Evolutionary conservation across 495 filamentous ascomycete species (phyloP).

Genomic region (Pseudomonodictys pantanalensis): DNA sequence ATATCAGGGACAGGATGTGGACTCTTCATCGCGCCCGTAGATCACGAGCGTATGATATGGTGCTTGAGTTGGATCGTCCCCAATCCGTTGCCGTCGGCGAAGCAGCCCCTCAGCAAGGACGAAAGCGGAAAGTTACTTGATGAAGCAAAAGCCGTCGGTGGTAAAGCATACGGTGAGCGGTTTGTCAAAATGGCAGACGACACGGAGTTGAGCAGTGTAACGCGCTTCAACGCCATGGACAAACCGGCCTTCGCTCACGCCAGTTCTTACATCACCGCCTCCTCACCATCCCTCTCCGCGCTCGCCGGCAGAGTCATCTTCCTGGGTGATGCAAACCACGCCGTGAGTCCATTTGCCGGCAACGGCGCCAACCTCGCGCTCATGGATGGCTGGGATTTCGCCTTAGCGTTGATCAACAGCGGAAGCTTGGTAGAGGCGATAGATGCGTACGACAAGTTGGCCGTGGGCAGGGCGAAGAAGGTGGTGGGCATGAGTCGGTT

Average conservation of each 20-base stretch:
- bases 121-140: background rate
- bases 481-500: background rate
- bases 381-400: constrained; percentile 18
- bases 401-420: background rate
- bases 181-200: constrained; percentile 3
- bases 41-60: constrained; percentile 2
- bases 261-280: background rate
- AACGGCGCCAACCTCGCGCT: constrained; percentile 46
- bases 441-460: constrained; percentile 1
- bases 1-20: background rate
- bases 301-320: constrained; percentile 37
- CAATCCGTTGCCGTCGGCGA: background rate
- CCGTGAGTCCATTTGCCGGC: constrained; percentile 47
- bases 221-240: constrained; percentile 22
- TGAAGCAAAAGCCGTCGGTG: background rate
- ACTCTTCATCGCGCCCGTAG: constrained; percentile 19
- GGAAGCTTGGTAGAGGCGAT: background rate
- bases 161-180: constrained; percentile 3
- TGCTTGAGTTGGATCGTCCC: background rate
- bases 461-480: constrained; percentile 2
- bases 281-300: background rate
- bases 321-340: constrained; percentile 48
- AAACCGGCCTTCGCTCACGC: constrained; percentile 5
- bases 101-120: constrained; percentile 1
- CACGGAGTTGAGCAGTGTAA: constrained; percentile 6